Base-by-base conservation (phyloP, 2,329 filamentous ascomycete genomes). In the Trichoderma cornu-damae region DNA sequence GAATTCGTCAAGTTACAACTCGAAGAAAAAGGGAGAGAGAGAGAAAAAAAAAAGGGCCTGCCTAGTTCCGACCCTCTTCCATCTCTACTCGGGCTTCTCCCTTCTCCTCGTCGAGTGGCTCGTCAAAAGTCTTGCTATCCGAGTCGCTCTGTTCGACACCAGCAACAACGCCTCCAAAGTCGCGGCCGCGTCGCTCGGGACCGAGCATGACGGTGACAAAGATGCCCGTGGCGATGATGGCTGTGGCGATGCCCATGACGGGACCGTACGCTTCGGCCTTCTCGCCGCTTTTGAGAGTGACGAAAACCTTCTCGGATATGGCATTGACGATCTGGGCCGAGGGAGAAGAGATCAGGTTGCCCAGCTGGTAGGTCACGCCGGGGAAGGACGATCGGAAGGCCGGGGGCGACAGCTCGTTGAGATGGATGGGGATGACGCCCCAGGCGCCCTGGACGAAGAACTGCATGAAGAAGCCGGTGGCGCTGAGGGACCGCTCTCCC, bases 271-370 rank as follows among this genome's bases (percentile, higher is more conserved):
- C 86, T 50, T 88, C 81, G 1, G 84, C 87, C 3, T 67, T 69
- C 57, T 83, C 69, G 3, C 87, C 87, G 8, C 75, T 73, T 5
- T 68, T 67, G 38, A 78, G 75, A 0, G 70, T 82, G 44, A 90
- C 75, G 37, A 78, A 79, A 32, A 77, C 78, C 43, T 74, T 79
- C 66, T 91, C 87, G 1, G 88, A 79, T 50, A 91, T 79, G 11
- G 85, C 86, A 60, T 90, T 90, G 67, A 91, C 85, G 47, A 92
- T 91, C 69, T 91, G 88, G 0, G 88, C 84, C 0, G 83, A 86
- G 0, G 87, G 86, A 0, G 84, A 86, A 1, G 84, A 86, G 52
- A 88, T 84, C 78, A 89, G 85, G 75, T 89, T 90, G 6, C 87
- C 87, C 7, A 90, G 72, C 74, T 90, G 87, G 70, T 90, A 55